These are phyloP conservation scores for Rosa hybrid DNA, from an alignment of 331 rosid genomes.

Conservation along the genomic window DNA sequence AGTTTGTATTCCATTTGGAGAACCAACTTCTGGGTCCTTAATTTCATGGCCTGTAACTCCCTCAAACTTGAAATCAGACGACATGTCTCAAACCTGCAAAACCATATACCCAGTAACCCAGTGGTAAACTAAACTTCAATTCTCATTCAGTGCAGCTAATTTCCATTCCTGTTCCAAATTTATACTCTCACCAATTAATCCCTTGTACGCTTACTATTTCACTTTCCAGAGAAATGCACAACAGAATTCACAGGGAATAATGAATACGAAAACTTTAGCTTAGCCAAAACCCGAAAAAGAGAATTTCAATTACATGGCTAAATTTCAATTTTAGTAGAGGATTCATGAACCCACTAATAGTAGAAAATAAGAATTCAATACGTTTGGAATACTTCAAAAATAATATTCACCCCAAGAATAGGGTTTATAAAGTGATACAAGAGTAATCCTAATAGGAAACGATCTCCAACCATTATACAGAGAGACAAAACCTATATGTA, in stretches of 20 bases:
- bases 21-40: constrained; percentile 50
- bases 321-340: too few relatives aligned
- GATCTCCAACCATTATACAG: too few relatives aligned
- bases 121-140: background rate
- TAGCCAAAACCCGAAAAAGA: background rate
- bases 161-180: background rate
- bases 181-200: background rate
- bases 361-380: too few relatives aligned
- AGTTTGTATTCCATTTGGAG: constrained; percentile 25
- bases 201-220: background rate
- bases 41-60: constrained; percentile 34
- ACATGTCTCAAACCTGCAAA: constrained; percentile 56
- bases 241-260: background rate
- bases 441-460: too few relatives aligned
- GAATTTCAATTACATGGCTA: too few relatives aligned
- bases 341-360: too few relatives aligned
- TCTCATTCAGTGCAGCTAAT: background rate
- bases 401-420: too few relatives aligned
- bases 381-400: too few relatives aligned
- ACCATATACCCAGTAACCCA: background rate
- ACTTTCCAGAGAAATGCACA: background rate
- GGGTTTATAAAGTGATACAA: too few relatives aligned
- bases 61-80: constrained; percentile 54
- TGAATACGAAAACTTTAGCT: background rate
- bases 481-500: too few relatives aligned